A percentile compares a stretch with the other conserved stretches of the same genome.
Evolutionary conservation across 176 grass and related monocot species (phyloP).

Genomic region (Metroxylon sagu): DNA sequence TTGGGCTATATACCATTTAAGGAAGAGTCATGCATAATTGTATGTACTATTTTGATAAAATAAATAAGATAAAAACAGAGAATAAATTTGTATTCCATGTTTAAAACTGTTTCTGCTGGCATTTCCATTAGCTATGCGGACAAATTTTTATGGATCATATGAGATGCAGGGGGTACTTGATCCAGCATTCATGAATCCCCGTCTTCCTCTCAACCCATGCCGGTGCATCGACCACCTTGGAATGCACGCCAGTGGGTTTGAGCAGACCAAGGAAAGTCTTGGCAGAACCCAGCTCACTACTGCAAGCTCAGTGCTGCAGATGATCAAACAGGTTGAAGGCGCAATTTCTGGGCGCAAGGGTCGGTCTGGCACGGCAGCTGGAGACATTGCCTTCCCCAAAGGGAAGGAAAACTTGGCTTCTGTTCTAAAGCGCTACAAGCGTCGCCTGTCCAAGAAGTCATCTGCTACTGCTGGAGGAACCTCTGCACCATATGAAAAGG

Average conservation of each 20-base stretch:
- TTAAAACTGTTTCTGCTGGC: neutral
- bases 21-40: too few species aligned
- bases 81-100: too few species aligned
- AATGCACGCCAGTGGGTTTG: too few species aligned
- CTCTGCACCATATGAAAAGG: too few species aligned
- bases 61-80: too few species aligned
- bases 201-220: constrained; percentile 8
- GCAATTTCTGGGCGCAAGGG: neutral
- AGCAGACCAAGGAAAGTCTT: too few species aligned
- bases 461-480: neutral
- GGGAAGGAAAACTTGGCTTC: constrained; percentile 3
- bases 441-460: neutral
- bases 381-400: neutral
- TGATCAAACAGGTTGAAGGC: neutral
- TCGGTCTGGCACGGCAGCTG: neutral
- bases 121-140: too few species aligned
- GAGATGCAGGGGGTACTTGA: constrained; percentile 68
- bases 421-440: constrained; percentile 6
- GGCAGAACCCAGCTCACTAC: neutral
- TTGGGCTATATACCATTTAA: too few species aligned
- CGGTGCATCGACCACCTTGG: too few species aligned
- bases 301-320: neutral
- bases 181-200: constrained; percentile 68
- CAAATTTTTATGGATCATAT: constrained; percentile 7
- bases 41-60: too few species aligned